Evolutionary conservation across 2,329 filamentous ascomycete species (phyloP).

Genomic region (Setomelanomma holmii): DNA sequence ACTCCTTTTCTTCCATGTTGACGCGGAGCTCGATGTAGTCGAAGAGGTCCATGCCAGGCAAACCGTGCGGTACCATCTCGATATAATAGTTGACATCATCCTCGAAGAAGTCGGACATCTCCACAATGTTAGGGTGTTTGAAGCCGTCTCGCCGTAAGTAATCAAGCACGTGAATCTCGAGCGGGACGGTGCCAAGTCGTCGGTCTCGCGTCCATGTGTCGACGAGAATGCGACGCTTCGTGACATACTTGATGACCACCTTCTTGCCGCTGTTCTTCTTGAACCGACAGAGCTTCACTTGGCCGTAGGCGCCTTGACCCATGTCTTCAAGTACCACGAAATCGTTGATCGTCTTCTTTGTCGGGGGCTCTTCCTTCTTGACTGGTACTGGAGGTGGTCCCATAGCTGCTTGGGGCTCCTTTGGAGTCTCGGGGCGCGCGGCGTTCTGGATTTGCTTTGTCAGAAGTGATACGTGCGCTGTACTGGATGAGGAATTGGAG

Average conservation of each 20-base stretch:
- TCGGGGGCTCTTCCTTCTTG: slow-evolving; percentile 30
- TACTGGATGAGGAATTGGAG: slow-evolving; percentile 40
- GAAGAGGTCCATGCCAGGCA: slow-evolving; percentile 97
- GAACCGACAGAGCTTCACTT: slow-evolving; percentile 92
- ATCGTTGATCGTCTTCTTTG: slow-evolving; percentile 86
- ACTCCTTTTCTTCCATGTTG: slow-evolving; percentile 96
- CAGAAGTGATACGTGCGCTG: slow-evolving; percentile 55
- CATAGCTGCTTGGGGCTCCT: slow-evolving; percentile 41
- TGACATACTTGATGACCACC: slow-evolving; percentile 96
- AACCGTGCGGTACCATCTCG: slow-evolving; percentile 93
- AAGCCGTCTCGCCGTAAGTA: slow-evolving; percentile 79
- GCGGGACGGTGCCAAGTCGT: slow-evolving; percentile 87
- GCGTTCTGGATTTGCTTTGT: slow-evolving; percentile 60
- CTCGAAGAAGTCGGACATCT: slow-evolving; percentile 74
- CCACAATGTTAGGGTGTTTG: slow-evolving; percentile 70
- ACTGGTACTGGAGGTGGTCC: slow-evolving; percentile 19
- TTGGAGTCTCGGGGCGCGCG: slow-evolving; percentile 54
- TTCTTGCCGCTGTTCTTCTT: slow-evolving; percentile 78
- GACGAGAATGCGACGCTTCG: slow-evolving; percentile 93
- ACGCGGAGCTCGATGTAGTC: slow-evolving; percentile 97
- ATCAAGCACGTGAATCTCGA: slow-evolving; percentile 97
- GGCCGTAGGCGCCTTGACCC: slow-evolving; percentile 96
- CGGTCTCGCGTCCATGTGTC: slow-evolving; percentile 98
- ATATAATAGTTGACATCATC: slow-evolving; percentile 97
- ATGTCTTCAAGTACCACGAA: slow-evolving; percentile 96